These are phyloP conservation scores for Leptographium flavum DNA, from an alignment of 2,329 filamentous ascomycete genomes.

Conservation along the genomic window DNA sequence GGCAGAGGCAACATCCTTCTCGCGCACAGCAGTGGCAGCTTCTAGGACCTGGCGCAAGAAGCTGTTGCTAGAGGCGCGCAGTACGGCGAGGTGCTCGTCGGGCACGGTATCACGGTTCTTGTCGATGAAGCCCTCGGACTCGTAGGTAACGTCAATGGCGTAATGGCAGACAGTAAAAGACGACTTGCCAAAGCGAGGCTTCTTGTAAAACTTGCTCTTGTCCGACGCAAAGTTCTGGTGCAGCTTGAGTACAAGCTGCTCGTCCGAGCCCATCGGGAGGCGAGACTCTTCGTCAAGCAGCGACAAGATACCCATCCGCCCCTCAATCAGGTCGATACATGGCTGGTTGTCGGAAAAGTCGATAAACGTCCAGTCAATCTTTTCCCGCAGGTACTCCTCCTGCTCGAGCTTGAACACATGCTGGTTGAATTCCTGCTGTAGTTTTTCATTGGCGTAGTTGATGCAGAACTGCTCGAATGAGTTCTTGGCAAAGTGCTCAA, in stretches of 20 bases:
- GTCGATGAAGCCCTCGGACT: conserved; percentile 97
- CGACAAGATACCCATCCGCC: conserved; percentile 84
- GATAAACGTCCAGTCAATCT: conserved; percentile 99
- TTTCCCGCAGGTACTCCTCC: conserved; percentile 88
- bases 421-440: conserved; percentile 98
- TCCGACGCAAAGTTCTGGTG: conserved; percentile 83
- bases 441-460: conserved; percentile 98
- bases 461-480: conserved; percentile 99
- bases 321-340: conserved; percentile 96
- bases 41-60: conserved; percentile 79
- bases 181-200: conserved; percentile 93
- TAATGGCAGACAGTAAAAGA: conserved; percentile 98
- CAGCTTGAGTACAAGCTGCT: conserved; percentile 91
- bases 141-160: conserved; percentile 93
- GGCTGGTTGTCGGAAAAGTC: conserved; percentile 99
- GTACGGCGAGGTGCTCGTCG: conserved; percentile 91
- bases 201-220: conserved; percentile 97
- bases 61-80: conserved; percentile 67
- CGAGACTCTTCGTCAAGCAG: conserved; percentile 92
- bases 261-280: conserved; percentile 91
- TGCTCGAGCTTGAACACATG: conserved; percentile 99
- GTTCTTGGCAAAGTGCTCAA: conserved; percentile 98
- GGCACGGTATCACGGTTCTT: conserved; percentile 98
- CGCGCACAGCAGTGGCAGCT: conserved; percentile 71
- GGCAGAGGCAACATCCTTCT: conserved; percentile 63